These are phyloP conservation scores for Leccinum incarnatum DNA, from an alignment of 768 basidiomycete species.

Conservation along the genomic window DNA sequence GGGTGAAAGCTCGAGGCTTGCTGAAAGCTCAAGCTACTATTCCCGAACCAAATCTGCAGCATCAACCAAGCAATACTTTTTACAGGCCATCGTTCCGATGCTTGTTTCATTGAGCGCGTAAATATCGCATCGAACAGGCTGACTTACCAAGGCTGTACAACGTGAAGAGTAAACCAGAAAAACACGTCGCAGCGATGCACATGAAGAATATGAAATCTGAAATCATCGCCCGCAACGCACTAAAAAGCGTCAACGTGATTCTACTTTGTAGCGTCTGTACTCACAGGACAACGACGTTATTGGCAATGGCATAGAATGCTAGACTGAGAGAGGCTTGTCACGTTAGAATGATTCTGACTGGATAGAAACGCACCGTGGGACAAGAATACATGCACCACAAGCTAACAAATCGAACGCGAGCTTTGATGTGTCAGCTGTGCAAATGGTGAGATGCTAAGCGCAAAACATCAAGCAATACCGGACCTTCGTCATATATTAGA, in stretches of 20 bases:
- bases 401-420: slow-evolving; percentile 81
- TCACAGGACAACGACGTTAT: slow-evolving; percentile 77
- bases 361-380: slow-evolving; percentile 57
- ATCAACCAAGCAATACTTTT: slow-evolving; percentile 76
- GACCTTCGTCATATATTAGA: slow-evolving; percentile 51
- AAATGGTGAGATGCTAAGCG: slow-evolving; percentile 1
- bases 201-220: slow-evolving; percentile 79
- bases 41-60: slow-evolving; percentile 87
- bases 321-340: slow-evolving; percentile 39
- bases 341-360: background rate
- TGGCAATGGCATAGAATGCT: slow-evolving; percentile 77
- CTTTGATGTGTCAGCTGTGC: slow-evolving; percentile 43
- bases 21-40: slow-evolving; percentile 59
- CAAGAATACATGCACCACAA: slow-evolving; percentile 81
- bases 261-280: slow-evolving; percentile 20
- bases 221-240: slow-evolving; percentile 81
- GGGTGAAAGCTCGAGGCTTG: slow-evolving; percentile 62
- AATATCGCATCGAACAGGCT: slow-evolving; percentile 1
- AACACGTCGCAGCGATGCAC: slow-evolving; percentile 71
- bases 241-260: slow-evolving; percentile 29
- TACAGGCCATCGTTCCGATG: slow-evolving; percentile 25
- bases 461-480: slow-evolving; percentile 8
- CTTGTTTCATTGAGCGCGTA: slow-evolving; percentile 30
- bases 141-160: slow-evolving; percentile 48
- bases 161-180: slow-evolving; percentile 70